Evolutionary conservation across 345 rosid species (phyloP), one percentile per base, ranked within the genome.

Genomic region (Cardiospermum halicacabum): DNA sequence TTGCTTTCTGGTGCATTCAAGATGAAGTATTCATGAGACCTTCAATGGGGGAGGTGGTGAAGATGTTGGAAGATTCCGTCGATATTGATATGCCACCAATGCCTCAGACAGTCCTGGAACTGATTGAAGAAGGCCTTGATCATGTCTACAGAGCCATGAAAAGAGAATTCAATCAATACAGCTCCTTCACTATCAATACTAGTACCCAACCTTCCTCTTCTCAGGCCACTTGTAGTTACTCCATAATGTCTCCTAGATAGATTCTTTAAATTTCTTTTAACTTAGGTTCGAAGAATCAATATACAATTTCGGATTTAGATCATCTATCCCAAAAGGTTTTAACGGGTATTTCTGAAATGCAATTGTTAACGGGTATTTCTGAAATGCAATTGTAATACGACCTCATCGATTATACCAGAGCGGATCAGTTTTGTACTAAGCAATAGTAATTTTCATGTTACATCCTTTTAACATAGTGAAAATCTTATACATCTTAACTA

Each of bases 201-300:
- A 78, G 81, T 16, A 75, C 70, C 45, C 78, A 68, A 34, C 68
- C 73, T 34, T 80, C 73, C 31, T 81, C 89, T 10, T 81, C 96
- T 62, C 78, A 51, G 11, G 98, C 98, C 47, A 83, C 98, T 2
- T 92, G 91, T 53, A 89, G 96, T 73, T 74, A 83, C 69, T 89
- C 98, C 3, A 79, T 96, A 16, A 92, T 92, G 98, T 92, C 96
- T 13, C 96, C 96, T 43, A 83, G 98, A 79, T 89, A 81, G 66
- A 34, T 25, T 50, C 3, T 36, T 11, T 49, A 19, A n/a, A n/a
- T n/a, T n/a, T n/a, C n/a, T n/a, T n/a, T n/a, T n/a, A n/a, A n/a
- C n/a, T n/a, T n/a, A n/a, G n/a, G n/a, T n/a, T n/a, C n/a, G n/a
- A n/a, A n/a, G n/a, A n/a, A n/a, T n/a, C n/a, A n/a, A n/a, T n/a